Base-by-base conservation (phyloP, 331 rosid genomes). In the Stylosanthes scabra region DNA sequence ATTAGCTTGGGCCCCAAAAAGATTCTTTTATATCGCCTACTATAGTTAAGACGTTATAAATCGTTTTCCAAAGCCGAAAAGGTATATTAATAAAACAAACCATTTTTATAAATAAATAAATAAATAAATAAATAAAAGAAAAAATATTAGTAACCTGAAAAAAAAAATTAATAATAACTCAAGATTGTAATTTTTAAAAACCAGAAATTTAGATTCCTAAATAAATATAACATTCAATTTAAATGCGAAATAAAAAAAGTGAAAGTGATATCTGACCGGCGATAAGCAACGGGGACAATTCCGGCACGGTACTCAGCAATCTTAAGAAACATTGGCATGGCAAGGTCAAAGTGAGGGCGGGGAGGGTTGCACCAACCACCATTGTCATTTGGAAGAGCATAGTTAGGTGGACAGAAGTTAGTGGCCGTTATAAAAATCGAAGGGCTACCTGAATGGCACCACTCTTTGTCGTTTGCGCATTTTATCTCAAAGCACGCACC, bases 281-380 rank as follows among this genome's bases (percentile, higher is more conserved):
- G 92, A 78, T n/a, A 87, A 13, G 92, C 86, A 45, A 87, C 89
- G 1, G 92, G 92, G 63, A 87, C 92, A 8, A 87, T 87, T 2
- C 92, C 92, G 66, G 92, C 89, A 4, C 89, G 92, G 59, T 87
- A 87, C 71, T 87, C 89, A 1, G 92, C 92, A 28, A 87, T 87
- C 70, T 85, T 85, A 7, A 87, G 89, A 71, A 87, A 87, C 92
- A 87, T 81, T 14, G 92, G 92, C 92, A 88, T 88, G 74, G 92
- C 92, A 7, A 88, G 88, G 73, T 88, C 92, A 60, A 88, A 88
- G 73, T 88, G 92, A 1, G 90, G 82, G 1, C 92, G 88, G 28
- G 92, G 92, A 59, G 92, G 92, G 83, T 88, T 88, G 66, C 92
- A 88, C 92, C 92, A 88, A 0, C 92, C 92, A 20, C 92, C 92